A percentile compares a stretch with the other conserved stretches of the same genome.
Evolutionary conservation across 371 early-diverging fungal genomes (phyloP).

Genomic region (Mucor ambiguus): DNA sequence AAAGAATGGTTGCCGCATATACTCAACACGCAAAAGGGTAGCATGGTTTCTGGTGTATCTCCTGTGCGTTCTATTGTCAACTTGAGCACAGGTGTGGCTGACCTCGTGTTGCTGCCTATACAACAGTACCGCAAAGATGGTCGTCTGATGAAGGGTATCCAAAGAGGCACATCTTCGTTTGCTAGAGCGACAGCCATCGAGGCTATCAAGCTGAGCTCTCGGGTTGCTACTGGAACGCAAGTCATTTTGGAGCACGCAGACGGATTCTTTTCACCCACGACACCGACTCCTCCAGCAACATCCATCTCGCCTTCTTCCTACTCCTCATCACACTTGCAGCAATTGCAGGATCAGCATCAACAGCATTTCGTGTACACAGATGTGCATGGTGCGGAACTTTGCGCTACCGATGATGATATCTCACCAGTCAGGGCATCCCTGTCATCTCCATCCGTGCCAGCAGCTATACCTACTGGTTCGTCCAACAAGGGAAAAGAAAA

Average conservation of each 20-base stretch:
- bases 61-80: constrained; percentile 90
- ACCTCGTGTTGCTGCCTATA: constrained; percentile 89
- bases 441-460: not conserved
- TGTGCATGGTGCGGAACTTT: constrained; percentile 6
- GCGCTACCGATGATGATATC: not conserved
- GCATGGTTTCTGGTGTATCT: constrained; percentile 89
- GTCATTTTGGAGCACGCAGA: constrained; percentile 91
- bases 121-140: constrained; percentile 95
- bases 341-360: constrained; percentile 6
- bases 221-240: constrained; percentile 90
- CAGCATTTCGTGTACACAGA: constrained; percentile 21
- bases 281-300: not conserved
- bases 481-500: constrained; percentile 1
- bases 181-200: constrained; percentile 89
- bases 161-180: constrained; percentile 89
- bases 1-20: constrained; percentile 91
- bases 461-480: not conserved
- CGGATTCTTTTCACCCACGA: constrained; percentile 62
- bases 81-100: constrained; percentile 89
- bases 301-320: not conserved
- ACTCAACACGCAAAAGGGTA: constrained; percentile 82
- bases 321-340: not conserved
- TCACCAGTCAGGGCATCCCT: not conserved
- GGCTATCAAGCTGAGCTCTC: constrained; percentile 85
- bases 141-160: constrained; percentile 80